Evolutionary conservation across 108 stramenopile species (phyloP), one percentile per base, ranked within the genome.

Genomic region (Mediolabrus comicus): DNA sequence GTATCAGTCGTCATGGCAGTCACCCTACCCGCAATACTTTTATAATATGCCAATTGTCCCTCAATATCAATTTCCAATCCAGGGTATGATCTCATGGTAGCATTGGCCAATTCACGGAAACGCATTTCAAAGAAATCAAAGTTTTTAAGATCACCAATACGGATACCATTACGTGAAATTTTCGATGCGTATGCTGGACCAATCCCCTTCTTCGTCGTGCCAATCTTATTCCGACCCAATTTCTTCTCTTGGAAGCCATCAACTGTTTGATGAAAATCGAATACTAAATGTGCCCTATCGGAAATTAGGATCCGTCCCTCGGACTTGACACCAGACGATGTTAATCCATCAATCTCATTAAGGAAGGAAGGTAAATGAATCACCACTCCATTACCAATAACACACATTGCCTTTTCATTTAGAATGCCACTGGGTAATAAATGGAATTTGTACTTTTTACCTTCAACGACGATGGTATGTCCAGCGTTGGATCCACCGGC

Each of bases 321-420:
- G 60, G 82, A 88, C 14, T 86, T 62, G 38, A 98, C 83, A 7
- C 94, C 97, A 17, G 77, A 83, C 10, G 70, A 65, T 38, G 77
- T 80, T 17, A 99, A 83, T 29, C 74, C 79, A 62, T 94, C 89
- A 30, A 98, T 65, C 84, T 99, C 99, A 36, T 84, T 85, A 35
- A 98, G 69, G 71, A 99, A 97, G 57, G 95, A 91, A 7, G 95
- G 97, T 24, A 99, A 41, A 78, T 98, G 96, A 39, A 98, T 86
- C 32, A 99, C 99, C 38, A 97, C 97, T 55, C 98, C 98, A 67
- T 99, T 99, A 3, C 98, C 98, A 58, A 99, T 96, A 9, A 99
- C 83, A 77, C 97, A 96, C 9, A 63, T 79, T 1, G 94, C 95
- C 24, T 83, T 77, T 46, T 87, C 84, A 77, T 98, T 96, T 39